phyloP scores from a whole-genome alignment of 2,329 filamentous ascomycete species.

The Talaromyces rugulosus region DNA sequence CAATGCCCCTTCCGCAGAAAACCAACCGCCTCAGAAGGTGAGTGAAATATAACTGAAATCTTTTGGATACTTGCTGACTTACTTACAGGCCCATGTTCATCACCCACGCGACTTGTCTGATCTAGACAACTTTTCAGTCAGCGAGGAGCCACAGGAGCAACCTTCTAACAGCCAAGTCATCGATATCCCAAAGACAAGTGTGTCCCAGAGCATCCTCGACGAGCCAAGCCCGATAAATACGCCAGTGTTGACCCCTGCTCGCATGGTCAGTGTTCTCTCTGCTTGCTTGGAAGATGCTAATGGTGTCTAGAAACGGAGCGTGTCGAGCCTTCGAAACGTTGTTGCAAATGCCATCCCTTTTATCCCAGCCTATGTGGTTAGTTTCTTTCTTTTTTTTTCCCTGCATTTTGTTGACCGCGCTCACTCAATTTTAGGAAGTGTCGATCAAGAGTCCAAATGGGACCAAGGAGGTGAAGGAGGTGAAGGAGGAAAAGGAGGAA shows the following conservation, averaged over 20 bases:
- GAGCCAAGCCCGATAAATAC: slow-evolving; percentile 5
- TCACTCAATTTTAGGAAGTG: neutral
- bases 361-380: neutral
- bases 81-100: neutral
- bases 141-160: neutral
- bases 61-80: neutral
- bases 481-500: neutral
- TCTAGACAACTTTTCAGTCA: neutral
- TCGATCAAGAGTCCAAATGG: neutral
- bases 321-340: neutral
- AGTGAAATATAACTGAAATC: neutral
- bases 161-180: neutral
- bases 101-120: neutral
- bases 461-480: neutral
- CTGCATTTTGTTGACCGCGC: neutral
- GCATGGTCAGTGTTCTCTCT: neutral
- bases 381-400: neutral
- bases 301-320: neutral
- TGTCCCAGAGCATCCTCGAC: slow-evolving; percentile 7
- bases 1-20: neutral
- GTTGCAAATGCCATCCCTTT: neutral
- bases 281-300: neutral
- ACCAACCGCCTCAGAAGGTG: neutral
- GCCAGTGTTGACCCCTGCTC: slow-evolving; percentile 5
- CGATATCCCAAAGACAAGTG: neutral